phyloP scores from a whole-genome alignment of 352 stramenopile species.

The Phytophthora pini region DNA sequence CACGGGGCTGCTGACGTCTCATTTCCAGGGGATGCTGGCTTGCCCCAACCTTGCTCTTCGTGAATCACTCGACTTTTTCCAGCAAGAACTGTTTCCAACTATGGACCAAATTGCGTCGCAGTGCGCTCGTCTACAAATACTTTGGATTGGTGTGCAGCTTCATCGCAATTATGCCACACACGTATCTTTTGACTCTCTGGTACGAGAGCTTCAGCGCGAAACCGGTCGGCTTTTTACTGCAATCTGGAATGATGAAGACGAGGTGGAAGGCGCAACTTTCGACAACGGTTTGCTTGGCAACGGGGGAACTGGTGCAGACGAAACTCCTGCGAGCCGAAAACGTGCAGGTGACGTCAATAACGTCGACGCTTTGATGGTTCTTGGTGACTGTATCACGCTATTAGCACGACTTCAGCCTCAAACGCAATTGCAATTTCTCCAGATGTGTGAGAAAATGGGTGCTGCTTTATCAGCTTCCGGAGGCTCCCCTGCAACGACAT shows the following conservation, averaged over 20 bases:
- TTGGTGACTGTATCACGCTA: conserved; percentile 48
- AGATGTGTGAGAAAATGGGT: conserved; percentile 43
- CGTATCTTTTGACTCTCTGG: conserved; percentile 42
- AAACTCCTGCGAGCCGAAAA: conserved; percentile 18
- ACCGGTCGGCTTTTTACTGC: conserved; percentile 28
- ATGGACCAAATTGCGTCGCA: conserved; percentile 57
- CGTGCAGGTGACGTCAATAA: conserved; percentile 20
- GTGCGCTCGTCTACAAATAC: conserved; percentile 58
- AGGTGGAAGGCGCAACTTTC: conserved; percentile 42
- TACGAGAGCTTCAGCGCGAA: conserved; percentile 55
- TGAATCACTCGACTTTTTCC: conserved; percentile 72
- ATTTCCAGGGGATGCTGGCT: conserved; percentile 56
- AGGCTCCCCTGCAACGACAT: conserved; percentile 16
- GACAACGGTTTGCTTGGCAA: conserved; percentile 50
- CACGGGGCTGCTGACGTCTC: conserved; percentile 55
- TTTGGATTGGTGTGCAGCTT: conserved; percentile 64
- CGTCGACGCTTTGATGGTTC: conserved; percentile 42
- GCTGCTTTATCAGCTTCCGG: conserved; percentile 21
- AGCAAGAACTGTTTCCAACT: conserved; percentile 54
- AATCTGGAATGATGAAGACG: conserved; percentile 30
- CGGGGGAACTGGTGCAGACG: conserved; percentile 19
- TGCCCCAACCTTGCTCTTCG: conserved; percentile 44
- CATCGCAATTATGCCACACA: conserved; percentile 36
- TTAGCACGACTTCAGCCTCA: conserved; percentile 41
- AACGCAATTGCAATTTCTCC: conserved; percentile 26